Conservation (phyloP, 78 protist genomes). For the Creolimax fragrantissima region DNA sequence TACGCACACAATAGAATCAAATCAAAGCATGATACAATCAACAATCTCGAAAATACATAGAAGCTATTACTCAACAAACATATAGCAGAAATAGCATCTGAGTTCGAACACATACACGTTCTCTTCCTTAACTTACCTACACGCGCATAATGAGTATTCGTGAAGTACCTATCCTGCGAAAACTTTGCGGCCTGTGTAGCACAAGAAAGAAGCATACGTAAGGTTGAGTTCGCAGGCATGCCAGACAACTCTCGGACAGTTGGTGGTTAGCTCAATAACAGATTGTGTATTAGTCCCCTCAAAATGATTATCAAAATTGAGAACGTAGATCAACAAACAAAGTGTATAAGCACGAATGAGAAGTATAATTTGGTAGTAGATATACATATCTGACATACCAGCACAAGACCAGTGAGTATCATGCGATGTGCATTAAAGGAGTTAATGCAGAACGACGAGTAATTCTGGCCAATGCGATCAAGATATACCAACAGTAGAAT, state of each 20-base stretch:
- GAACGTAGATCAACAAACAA: no score
- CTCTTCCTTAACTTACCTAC: slow-evolving; percentile 17
- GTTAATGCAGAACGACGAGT: not conserved
- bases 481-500: not conserved
- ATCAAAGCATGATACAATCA: not conserved
- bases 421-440: not conserved
- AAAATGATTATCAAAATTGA: no score
- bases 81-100: not conserved
- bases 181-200: slow-evolving; percentile 5
- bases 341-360: no score
- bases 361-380: no score
- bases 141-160: slow-evolving; percentile 21
- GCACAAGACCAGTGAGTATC: not conserved
- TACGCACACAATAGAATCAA: not conserved
- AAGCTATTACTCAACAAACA: not conserved
- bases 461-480: not conserved
- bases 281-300: no score
- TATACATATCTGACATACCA: not conserved
- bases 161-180: slow-evolving; percentile 23
- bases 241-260: no score
- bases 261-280: no score
- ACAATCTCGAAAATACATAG: not conserved
- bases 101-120: not conserved
- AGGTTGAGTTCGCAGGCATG: no score
- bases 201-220: no score